Evolutionary conservation across 2,329 filamentous ascomycete genomes (phyloP), one percentile per base, ranked within the genome.

Genomic region (Cadophora sp.): DNA sequence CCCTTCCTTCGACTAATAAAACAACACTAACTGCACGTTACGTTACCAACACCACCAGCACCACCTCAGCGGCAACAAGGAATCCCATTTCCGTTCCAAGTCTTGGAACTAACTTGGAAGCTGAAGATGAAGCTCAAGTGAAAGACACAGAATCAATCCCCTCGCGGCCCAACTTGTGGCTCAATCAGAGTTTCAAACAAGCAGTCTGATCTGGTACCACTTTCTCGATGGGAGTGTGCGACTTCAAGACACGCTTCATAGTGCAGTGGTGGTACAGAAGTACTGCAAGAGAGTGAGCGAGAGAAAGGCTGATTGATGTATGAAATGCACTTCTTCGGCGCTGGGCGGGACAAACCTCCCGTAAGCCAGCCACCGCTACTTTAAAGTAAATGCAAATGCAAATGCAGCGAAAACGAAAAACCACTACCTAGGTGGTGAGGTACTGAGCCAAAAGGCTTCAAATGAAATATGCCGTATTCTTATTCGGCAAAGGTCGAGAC

Each of bases 201-300:
- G 33, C 41, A 27, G 33, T 58, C 53, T 36, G 55, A 58, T 58
- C 36, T 58, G 36, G 18, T 58, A n/a, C 36, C 55, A 41, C 7
- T 27, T 43, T 24, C 55, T 24, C 33, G 55, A 58, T 41, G 55
- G 20, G 55, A 43, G 55, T 22, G 36, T 39, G 33, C 20, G 14
- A 41, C 55, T 58, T 36, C 55, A 43, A 58, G 55, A 58, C 55
- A 58, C 20, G 55, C 36, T 27, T 24, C 36, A 11, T 4, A 14
- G 18, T 30, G 27, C 27, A 30, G 3, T 30, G 33, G 36, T 58
- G 5, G 55, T 43, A 24, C 55, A 43, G n/a, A 48, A 6, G 6
- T 45, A 45, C 20, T 24, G 45, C 45, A 48, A 22, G 3, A 30
- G 27, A 30, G 27, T 30, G 27, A 30, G 27, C 6, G 27, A 30